Evolutionary conservation across 345 rosid species (phyloP), one percentile per base, ranked within the genome.

Genomic region (Odontarrhena argentea): DNA sequence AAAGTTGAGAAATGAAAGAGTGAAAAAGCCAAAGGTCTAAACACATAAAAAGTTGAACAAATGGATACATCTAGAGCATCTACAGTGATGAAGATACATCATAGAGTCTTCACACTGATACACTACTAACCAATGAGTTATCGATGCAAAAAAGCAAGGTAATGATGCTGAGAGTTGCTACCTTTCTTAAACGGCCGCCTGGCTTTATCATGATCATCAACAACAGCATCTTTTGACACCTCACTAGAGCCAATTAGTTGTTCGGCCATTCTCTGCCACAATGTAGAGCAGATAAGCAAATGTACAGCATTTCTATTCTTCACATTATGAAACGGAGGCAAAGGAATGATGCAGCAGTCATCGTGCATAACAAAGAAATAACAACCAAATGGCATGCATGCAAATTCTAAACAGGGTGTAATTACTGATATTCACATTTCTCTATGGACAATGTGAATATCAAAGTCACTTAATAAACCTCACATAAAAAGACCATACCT

Each of bases 181-280:
- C 99, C 99, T 83, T 85, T 91, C 68, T 76, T 85, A 48, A 91
- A 80, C 14, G 81, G 85, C 60, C 61, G 81, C 69, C 77, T 82
- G 44, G 80, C 65, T 74, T 69, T 84, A 60, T 82, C 83, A 68
- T 74, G 67, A 65, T 84, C 58, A 43, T 80, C 87, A 42, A 65
- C 76, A 71, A 45, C 76, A 75, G 80, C 86, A 50, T 91, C 64
- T 62, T 83, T 82, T 12, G 84, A 71, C 49, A 80, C 64, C 74
- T 80, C 79, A 2, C 78, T 55, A 60, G 88, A 78, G 69, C 80
- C 69, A 51, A 82, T 83, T 44, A 77, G 11, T 63, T 85, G 93
- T 63, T 83, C 86, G 30, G 86, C 72, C 56, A 94, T 76, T 71
- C 84, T 84, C 99, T 91, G 84, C 70, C 73, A 76, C 41, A 68